Evolutionary conservation across 371 early-diverging fungal genomes (phyloP), one percentile per base, ranked within the genome.

Genomic region (Circinella minor): DNA sequence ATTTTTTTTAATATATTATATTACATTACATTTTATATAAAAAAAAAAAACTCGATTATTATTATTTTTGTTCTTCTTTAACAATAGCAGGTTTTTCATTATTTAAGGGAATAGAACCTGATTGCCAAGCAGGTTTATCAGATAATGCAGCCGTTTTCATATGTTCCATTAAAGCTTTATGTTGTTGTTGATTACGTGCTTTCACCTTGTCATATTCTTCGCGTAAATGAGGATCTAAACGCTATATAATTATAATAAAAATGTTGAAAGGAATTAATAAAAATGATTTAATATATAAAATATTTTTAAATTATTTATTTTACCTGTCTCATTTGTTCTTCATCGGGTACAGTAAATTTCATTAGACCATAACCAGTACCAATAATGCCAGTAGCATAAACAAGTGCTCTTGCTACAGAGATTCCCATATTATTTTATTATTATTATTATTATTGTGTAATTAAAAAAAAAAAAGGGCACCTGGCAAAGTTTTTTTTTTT

Each of bases 261-360:
- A 43, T 9, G 11, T 9, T 9, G 43, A 11, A 11, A 11, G 43
- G 43, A 43, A 11, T 8, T 8, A n/a, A n/a, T n/a, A n/a, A n/a
- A n/a, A n/a, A n/a, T n/a, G n/a, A n/a, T n/a, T 38, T 8, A 18
- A 17, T 39, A 39, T 17, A 18, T 61, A 9, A 13, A n/a, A n/a
- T n/a, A n/a, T n/a, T n/a, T n/a, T n/a, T n/a, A n/a, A 15, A 37
- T 36, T 10, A 63, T 17, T 11, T 18, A n/a, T n/a, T 37, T 54
- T 74, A 84, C 84, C 70, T 78, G 69, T 61, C 70, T 73, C 74
- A 84, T 78, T 62, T 78, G 68, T 36, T 75, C 72, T 73, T 84
- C 84, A 67, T 74, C 75, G 27, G 84, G 84, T 6, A 84, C 84
- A 7, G 84, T 84, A n/a, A 74, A 73, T 48, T 78, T 78, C 81